phyloP scores from a whole-genome alignment of 768 basidiomycete genomes.

The Panaeolus papilionaceus region DNA sequence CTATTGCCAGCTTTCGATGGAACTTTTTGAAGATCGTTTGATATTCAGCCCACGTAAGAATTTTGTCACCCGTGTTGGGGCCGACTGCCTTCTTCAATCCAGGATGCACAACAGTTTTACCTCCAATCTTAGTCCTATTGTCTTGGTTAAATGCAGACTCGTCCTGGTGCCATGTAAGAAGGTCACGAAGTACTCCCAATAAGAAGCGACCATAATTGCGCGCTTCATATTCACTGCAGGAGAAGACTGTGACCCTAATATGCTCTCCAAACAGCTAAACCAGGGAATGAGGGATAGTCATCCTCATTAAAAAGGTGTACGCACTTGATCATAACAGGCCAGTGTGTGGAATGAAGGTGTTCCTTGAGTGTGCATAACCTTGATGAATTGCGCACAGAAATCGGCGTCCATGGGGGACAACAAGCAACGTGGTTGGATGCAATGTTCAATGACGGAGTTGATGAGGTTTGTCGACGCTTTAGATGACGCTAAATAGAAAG shows the following conservation, averaged over 20 bases:
- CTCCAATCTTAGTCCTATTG: slow-evolving; percentile 68
- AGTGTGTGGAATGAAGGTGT: slow-evolving; percentile 90
- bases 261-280: slow-evolving; percentile 83
- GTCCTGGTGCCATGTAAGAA: slow-evolving; percentile 81
- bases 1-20: slow-evolving; percentile 78
- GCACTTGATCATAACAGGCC: slow-evolving; percentile 82
- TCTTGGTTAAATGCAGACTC: slow-evolving; percentile 77
- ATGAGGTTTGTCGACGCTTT: slow-evolving; percentile 51
- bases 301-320: slow-evolving; percentile 19
- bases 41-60: slow-evolving; percentile 76
- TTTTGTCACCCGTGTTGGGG: slow-evolving; percentile 53
- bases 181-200: slow-evolving; percentile 75
- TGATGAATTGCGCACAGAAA: slow-evolving; percentile 91
- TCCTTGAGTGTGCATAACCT: slow-evolving; percentile 85
- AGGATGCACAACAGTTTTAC: slow-evolving; percentile 66
- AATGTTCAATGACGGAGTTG: slow-evolving; percentile 81
- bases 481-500: slow-evolving; percentile 42
- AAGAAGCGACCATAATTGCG: slow-evolving; percentile 97
- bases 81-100: slow-evolving; percentile 66
- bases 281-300: slow-evolving; percentile 14
- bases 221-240: slow-evolving; percentile 96
- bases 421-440: slow-evolving; percentile 89
- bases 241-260: slow-evolving; percentile 84
- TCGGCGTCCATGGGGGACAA: slow-evolving; percentile 98
- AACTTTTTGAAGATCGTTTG: slow-evolving; percentile 80